Conservation (phyloP, 192 early-diverging fungal species). For the Mortierella hygrophila region DNA sequence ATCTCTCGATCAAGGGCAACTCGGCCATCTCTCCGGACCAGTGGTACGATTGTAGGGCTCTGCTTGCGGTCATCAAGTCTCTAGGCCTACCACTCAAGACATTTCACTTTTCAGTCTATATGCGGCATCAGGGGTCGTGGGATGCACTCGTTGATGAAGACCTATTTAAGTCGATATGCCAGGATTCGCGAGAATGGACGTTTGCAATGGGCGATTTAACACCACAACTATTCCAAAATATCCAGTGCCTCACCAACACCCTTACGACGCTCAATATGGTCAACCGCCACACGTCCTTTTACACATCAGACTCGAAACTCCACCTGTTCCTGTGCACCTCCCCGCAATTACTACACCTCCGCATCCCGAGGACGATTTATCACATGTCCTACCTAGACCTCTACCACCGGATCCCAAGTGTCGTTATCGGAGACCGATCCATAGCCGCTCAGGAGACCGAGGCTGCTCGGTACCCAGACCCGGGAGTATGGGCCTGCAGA, state of each 20-base stretch:
- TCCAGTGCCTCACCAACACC: background rate
- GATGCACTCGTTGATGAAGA: background rate
- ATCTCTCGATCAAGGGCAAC: background rate
- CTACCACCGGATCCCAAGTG: background rate
- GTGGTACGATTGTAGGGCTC: background rate
- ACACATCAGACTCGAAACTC: background rate
- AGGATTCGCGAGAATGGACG: background rate
- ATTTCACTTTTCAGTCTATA: background rate
- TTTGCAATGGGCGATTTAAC: background rate
- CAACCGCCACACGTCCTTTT: background rate
- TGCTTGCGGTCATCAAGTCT: background rate
- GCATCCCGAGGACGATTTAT: background rate
- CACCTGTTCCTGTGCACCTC: background rate
- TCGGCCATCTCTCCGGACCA: background rate
- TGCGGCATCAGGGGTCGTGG: background rate
- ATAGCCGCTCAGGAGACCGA: background rate
- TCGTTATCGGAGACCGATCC: background rate
- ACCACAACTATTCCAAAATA: background rate
- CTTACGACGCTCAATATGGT: background rate
- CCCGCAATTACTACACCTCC: background rate
- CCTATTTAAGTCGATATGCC: background rate
- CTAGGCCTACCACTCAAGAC: background rate
- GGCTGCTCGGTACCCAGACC: background rate
- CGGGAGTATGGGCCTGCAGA: background rate
- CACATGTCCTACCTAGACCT: background rate